Evolutionary conservation across 352 stramenopile species (phyloP), one percentile per base, ranked within the genome.

Genomic region (Globisporangium viniferum): DNA sequence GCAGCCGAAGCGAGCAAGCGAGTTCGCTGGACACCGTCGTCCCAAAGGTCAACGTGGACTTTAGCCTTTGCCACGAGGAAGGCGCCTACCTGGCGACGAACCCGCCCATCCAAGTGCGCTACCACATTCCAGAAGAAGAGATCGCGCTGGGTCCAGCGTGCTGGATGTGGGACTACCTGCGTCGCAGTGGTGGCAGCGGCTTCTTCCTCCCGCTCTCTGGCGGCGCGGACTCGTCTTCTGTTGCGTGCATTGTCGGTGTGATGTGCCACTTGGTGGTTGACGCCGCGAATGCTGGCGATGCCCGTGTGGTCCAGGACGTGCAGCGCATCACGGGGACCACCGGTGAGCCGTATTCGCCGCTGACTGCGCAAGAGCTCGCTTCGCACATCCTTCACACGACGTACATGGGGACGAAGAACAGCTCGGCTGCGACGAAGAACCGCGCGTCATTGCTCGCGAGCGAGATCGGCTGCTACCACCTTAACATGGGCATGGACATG

Each of bases 151-250:
- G 97, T 3, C 97, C 97, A 5, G 97, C 97, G 3, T 99, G 97
- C 78, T 99, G 97, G 97, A 76, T 99, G 55, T 99, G 97, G 97
- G 97, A 99, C 78, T 99, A 99, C 76, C 72, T 99, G 57, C 90
- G 97, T 65, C 84, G 97, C 41, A 92, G 73, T 83, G 89, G 73
- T 18, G 82, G 83, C 10, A 80, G 73, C 10, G 85, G 85, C 2
- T 99, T 98, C 74, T 98, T 99, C 63, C 79, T 99, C 62, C 97
- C 97, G 15, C 85, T 99, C 18, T 98, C 91, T 49, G 97, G 97
- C 55, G 97, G 97, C 59, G 97, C 97, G 0, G 97, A 99, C 78
- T 98, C 92, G 14, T 97, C 91, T 6, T 98, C 94, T 35, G 97
- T 98, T 8, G 95, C 95, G 6, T 94, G 92, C 49, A 99, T 99